These are phyloP conservation scores for Ganoderma lucidum DNA, from an alignment of 1,284 basidiomycete genomes.

Conservation along the genomic window DNA sequence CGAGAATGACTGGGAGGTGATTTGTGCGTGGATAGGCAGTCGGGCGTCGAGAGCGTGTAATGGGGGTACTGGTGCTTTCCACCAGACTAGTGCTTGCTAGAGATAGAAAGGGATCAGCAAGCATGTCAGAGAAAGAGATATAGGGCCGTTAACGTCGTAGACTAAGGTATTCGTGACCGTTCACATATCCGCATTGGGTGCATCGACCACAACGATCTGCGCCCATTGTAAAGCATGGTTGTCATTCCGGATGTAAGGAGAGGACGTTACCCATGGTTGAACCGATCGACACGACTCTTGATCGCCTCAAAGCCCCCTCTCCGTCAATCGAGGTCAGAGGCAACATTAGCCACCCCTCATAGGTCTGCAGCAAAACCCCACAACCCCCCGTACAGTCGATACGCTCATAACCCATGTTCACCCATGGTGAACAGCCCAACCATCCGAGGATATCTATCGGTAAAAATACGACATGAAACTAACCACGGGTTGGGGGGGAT, in stretches of 20 bases:
- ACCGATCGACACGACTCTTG: neutral
- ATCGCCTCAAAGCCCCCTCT: neutral
- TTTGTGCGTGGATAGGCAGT: constrained; percentile 69
- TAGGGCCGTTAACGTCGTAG: neutral
- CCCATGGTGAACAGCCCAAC: neutral
- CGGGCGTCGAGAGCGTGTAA: constrained; percentile 73
- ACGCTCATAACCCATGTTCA: no score
- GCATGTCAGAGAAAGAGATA: neutral
- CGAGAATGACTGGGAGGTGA: constrained; percentile 72
- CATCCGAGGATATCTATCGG: neutral
- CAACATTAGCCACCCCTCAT: neutral
- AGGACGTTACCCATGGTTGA: no score
- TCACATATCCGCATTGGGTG: no score
- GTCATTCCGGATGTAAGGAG: no score
- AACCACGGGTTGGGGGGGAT: no score
- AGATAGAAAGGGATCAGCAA: constrained; percentile 15
- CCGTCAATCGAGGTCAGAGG: neutral
- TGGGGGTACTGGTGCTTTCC: constrained; percentile 74
- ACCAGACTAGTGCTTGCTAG: constrained; percentile 84
- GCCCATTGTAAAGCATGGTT: no score
- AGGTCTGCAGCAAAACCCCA: no score
- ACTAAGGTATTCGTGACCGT: no score
- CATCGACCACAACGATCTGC: no score
- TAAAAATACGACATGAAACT: neutral
- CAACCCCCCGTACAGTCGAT: no score